Evolutionary conservation across 352 stramenopile genomes (phyloP).

Genomic region (Pythium periplocum): DNA sequence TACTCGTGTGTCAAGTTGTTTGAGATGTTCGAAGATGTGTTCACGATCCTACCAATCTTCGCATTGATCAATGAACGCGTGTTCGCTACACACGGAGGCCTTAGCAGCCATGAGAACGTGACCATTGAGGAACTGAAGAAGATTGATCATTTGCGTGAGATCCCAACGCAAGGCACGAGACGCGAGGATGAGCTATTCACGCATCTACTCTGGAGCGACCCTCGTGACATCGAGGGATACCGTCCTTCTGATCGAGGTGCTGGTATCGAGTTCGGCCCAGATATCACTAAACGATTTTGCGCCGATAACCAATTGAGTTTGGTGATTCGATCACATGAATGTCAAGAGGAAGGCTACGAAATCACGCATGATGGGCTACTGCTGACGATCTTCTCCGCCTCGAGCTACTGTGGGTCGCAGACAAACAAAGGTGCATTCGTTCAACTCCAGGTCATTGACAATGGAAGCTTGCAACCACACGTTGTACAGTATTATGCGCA

Average conservation of each 20-base stretch:
- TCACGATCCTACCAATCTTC: constrained; percentile 86
- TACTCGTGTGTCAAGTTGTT: constrained; percentile 81
- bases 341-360: constrained; percentile 87
- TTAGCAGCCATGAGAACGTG: constrained; percentile 85
- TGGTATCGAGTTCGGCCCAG: constrained; percentile 90
- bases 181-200: constrained; percentile 89
- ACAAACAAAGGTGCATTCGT: constrained; percentile 88
- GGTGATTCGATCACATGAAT: constrained; percentile 93
- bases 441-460: constrained; percentile 54
- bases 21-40: constrained; percentile 82
- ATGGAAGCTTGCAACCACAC: constrained; percentile 82
- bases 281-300: constrained; percentile 91
- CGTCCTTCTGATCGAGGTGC: constrained; percentile 73
- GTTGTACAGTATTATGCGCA: constrained; percentile 91
- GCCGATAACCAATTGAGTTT: constrained; percentile 79
- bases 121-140: constrained; percentile 80
- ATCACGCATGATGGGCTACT: constrained; percentile 82
- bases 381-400: constrained; percentile 90
- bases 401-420: constrained; percentile 89
- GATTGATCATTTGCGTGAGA: constrained; percentile 84
- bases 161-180: constrained; percentile 73
- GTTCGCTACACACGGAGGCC: constrained; percentile 91
- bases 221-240: constrained; percentile 57
- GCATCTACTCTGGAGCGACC: constrained; percentile 90
- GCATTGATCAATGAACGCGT: constrained; percentile 87